Evolutionary conservation across 192 early-diverging fungal genomes (phyloP), one percentile per base, ranked within the genome.

Genomic region (Mortierella alpina): DNA sequence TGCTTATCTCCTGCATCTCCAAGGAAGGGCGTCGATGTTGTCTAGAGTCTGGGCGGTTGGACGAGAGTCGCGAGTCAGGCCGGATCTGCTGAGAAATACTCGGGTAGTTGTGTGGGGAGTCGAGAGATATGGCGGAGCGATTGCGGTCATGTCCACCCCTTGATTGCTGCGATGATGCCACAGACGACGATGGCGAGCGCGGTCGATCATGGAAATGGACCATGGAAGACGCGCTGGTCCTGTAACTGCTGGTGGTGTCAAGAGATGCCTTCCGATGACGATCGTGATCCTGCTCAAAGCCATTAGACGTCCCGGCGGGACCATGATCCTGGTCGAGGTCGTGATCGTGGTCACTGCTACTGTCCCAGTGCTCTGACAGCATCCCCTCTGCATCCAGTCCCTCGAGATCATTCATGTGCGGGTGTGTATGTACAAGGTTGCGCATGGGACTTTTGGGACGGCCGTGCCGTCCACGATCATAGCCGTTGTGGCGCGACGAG

Each of bases 321-420:
- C 47, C 63, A 5, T 46, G 61, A n/a, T 49, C 55, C 15, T 41
- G 55, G 7, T 50, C 62, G 7, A 59, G 41, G 4, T 63, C 52
- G 12, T 76, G 55, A 14, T 65, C 56, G 9, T 65, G 40, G n/a
- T 77, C 68, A 20, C 68, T 66, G 12, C 59, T 31, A 42, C 47
- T 68, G 4, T 72, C 49, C 77, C 77, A 80, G 15, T 72, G 65
- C 39, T 72, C 70, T 1, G 77, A 72, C 5, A 72, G 41, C 31
- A 80, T 72, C 6, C 69, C 55, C 45, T 80, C 70, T 0, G 76
- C 68, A 13, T 80, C 70, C 31, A 80, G 40, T 23, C 55, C 39
- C 39, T 63, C 44, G 10, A 80, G 63, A 31, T 72, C 64, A 1
- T 68, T 59, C 54, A 68, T 56, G 17, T 70, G 61, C 6, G 56